Base-by-base conservation (phyloP, 371 early-diverging fungal genomes). In the Nosema muscidifuracis region DNA sequence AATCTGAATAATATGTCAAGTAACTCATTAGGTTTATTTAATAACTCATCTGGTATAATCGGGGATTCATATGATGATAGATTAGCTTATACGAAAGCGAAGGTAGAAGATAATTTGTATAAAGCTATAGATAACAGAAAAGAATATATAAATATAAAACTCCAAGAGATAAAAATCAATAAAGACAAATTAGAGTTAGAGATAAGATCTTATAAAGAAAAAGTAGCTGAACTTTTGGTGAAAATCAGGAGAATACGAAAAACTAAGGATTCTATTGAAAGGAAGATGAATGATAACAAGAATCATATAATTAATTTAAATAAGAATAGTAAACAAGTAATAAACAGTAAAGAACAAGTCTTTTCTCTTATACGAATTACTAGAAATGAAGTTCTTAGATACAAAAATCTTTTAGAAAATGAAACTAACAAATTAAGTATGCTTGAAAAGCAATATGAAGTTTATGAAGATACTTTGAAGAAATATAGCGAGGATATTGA, bases 401-500 rank as follows among this genome's bases (percentile, higher is more conserved):
- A 60, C 38, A 65, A 28, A 30, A 65, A 61, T 40, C 40, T 66
- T 42, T 44, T 73, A 12, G 73, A 73, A 20, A 62, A 65, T 33
- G 51, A 66, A 43, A 57, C 36, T 18, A 51, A 47, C 1, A 73
- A 67, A 47, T 20, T 73, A 18, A 43, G 56, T 6, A 44, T 66
- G 40, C 60, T 66, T 31, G 63, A 67, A 28, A 62, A 73, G 20
- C 63, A 73, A 50, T 51, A 60, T 34, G 62, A 73, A 26, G 62
- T 73, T 47, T 67, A 65, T 36, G 51, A 65, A 18, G 55, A 73
- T 38, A 65, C 63, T 58, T 30, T 73, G 16, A 73, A 44, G 40
- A 73, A 62, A 36, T 66, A 66, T 58, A 64, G 58, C 4, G 67
- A 66, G 10, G 67, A 73, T 20, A 30, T 65, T 51, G 63, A 66